phyloP scores from a whole-genome alignment of 345 rosid species.

The Balakata baccata region DNA sequence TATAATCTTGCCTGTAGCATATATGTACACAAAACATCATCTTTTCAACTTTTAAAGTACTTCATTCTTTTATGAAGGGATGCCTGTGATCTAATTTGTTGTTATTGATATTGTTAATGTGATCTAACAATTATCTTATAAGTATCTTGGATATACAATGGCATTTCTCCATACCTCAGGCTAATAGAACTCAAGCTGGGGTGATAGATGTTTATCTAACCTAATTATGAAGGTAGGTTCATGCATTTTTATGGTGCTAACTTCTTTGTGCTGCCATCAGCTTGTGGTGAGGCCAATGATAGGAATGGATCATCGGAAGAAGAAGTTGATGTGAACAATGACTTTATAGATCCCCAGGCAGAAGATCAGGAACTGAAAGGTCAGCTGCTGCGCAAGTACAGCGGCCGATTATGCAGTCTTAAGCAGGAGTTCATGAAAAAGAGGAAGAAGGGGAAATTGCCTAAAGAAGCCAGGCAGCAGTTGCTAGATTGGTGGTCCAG shows the following conservation, averaged over 20 bases:
- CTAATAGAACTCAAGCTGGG: neutral
- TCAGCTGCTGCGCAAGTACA: constrained; percentile 80
- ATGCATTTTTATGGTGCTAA: neutral
- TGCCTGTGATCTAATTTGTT: no score
- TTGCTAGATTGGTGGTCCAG: constrained; percentile 95
- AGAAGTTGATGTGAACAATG: constrained; percentile 53
- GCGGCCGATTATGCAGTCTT: constrained; percentile 82
- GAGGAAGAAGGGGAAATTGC: constrained; percentile 93
- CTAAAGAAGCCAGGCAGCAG: constrained; percentile 94
- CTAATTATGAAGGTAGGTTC: neutral
- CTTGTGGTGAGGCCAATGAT: constrained; percentile 41
- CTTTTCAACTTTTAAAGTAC: no score
- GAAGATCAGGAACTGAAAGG: constrained; percentile 92
- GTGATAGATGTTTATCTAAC: neutral
- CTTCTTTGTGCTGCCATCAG: constrained; percentile 8
- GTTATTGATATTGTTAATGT: no score
- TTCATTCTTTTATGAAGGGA: no score
- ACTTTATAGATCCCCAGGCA: constrained; percentile 74
- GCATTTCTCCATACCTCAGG: no score
- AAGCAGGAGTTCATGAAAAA: constrained; percentile 92
- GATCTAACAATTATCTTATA: no score
- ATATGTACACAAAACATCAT: no score
- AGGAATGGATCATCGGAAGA: constrained; percentile 74
- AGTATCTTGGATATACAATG: no score
- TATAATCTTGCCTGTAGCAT: no score